Evolutionary conservation across 2,329 filamentous ascomycete genomes (phyloP), one percentile per base, ranked within the genome.

Genomic region (Zymoseptoria ardabiliae): DNA sequence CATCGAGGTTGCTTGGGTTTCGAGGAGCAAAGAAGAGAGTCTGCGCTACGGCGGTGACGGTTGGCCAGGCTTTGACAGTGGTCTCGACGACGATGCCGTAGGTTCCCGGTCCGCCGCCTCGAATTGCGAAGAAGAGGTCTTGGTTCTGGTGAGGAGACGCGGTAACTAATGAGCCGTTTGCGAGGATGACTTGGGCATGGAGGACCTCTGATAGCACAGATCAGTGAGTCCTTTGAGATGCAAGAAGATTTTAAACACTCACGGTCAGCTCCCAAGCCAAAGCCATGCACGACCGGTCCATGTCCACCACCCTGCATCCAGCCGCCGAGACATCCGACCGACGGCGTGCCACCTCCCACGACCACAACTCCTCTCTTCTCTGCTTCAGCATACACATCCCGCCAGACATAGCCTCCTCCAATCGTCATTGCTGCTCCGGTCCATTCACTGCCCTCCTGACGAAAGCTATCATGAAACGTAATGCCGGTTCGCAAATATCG

Each of bases 121-220:
- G 79, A 4, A 85, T 76, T 0, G 79, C 81, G 60, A 74, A 74
- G 70, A 75, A 84, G 8, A 86, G 71, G 58, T 84, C 82, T 0
- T 75, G 61, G 60, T 84, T 71, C 8, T 71, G 66, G 1, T 66
- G 68, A 3, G 69, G 66, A 17, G 76, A 79, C 1, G 66, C 65
- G 20, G 63, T 68, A 3, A 70, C 60, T 13, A 67, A 53, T 7
- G 53, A 54, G 41, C 67, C 68, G 28, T 68, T 58, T n/a, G 68
- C 63, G 6, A 66, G 58, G 1, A 68, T 61, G 10, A 65, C 62
- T 51, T 65, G 59, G 25, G 63, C 61, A 28, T 63, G 45, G 9
- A 68, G 56, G 2, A 68, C 63, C 10, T 69, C 35, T 45, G 4
- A 45, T 58, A 7, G 17, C 6, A n/a, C 13, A 45, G 35, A 13